phyloP scores from a whole-genome alignment of 2,329 filamentous ascomycete genomes.

The Calonectria crousiana region DNA sequence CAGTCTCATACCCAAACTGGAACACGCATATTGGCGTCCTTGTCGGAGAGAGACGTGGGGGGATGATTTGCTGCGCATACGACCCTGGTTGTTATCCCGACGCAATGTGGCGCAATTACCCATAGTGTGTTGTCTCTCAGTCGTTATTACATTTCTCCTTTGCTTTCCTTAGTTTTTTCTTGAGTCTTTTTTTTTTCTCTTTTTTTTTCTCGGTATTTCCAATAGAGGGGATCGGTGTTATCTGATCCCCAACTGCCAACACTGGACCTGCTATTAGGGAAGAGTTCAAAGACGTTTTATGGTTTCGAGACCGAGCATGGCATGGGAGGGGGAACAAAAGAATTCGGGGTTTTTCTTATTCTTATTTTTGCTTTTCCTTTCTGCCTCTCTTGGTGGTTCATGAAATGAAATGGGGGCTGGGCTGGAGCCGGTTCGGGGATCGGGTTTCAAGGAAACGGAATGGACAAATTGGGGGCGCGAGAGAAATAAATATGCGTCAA shows the following conservation, averaged over 20 bases:
- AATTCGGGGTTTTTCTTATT: not conserved
- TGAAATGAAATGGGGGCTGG: not conserved
- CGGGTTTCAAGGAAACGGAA: constrained; percentile 17
- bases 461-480: not conserved
- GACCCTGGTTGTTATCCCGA: not conserved
- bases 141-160: not conserved
- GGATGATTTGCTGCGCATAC: not conserved
- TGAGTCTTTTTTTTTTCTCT: not conserved
- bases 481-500: constrained; percentile 1
- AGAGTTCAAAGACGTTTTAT: constrained; percentile 18
- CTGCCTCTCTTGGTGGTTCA: not conserved
- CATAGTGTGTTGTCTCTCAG: not conserved
- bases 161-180: constrained; percentile 1
- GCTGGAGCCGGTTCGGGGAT: not conserved
- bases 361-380: not conserved
- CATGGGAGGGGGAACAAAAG: not conserved
- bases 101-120: not conserved
- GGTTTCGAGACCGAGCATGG: constrained; percentile 17
- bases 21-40: not conserved
- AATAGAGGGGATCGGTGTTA: constrained; percentile 36
- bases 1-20: constrained; percentile 21
- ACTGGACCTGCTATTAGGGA: constrained; percentile 36
- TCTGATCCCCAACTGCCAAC: constrained; percentile 36
- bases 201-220: constrained; percentile 4
- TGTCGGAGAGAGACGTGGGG: not conserved